A percentile compares a stretch with the other conserved stretches of the same genome.
Evolutionary conservation across 2,329 filamentous ascomycete genomes (phyloP).

Genomic region (Xylaria arbuscula): DNA sequence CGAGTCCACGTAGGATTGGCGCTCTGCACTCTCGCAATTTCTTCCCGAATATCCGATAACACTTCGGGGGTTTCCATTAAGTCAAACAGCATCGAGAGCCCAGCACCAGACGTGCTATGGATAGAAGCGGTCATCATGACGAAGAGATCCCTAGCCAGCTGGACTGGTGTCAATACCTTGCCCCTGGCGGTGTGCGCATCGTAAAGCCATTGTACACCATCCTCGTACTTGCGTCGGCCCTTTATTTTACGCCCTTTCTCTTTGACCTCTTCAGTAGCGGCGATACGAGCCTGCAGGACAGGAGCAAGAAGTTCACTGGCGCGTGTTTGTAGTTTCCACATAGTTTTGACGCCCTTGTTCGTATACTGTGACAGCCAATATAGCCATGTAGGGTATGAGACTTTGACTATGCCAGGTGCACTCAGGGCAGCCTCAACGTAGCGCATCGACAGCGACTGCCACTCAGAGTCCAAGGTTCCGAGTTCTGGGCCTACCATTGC

Average conservation of each 20-base stretch:
- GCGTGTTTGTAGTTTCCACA: conserved; percentile 30
- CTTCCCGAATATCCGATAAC: conserved; percentile 35
- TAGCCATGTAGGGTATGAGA: conserved; percentile 34
- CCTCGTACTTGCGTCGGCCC: conserved; percentile 38
- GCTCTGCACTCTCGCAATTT: conserved; percentile 32
- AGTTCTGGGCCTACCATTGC: conserved; percentile 42
- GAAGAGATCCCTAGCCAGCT: conserved; percentile 38
- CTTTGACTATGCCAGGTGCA: conserved; percentile 36
- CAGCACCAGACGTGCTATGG: conserved; percentile 36
- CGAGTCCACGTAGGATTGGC: conserved; percentile 35
- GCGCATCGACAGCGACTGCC: conserved; percentile 35
- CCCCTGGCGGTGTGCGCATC: conserved; percentile 38
- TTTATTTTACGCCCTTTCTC: too few species aligned
- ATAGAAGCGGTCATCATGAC: conserved; percentile 41
- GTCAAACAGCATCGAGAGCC: conserved; percentile 34
- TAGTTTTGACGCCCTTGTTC: conserved; percentile 34
- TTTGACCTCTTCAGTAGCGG: conserved; percentile 19
- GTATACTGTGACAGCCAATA: conserved; percentile 42
- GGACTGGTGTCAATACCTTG: conserved; percentile 35
- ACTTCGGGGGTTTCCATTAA: conserved; percentile 34
- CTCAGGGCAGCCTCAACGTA: conserved; percentile 38
- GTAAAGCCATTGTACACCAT: conserved; percentile 41
- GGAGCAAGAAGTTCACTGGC: conserved; percentile 40
- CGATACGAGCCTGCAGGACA: conserved; percentile 37
- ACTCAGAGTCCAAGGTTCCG: conserved; percentile 35